A percentile compares a stretch with the other conserved stretches of the same genome.
Conservation (phyloP, 148 eudicot genomes). For the Vaccinium macrocarpon region DNA sequence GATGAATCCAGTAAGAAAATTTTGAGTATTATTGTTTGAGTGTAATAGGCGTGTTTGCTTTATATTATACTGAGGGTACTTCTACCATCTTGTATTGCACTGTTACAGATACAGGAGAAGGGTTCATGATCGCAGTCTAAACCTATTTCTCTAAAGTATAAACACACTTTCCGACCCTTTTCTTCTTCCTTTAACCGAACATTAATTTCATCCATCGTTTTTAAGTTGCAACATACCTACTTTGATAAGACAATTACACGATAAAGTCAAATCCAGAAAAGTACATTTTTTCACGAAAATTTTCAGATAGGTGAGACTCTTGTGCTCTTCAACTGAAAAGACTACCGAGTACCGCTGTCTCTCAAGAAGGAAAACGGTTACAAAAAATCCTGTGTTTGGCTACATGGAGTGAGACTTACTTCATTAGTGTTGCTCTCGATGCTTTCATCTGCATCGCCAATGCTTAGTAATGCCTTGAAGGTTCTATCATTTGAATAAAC, state of each 20-base stretch:
- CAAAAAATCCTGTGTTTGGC: neutral
- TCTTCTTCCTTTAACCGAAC: neutral
- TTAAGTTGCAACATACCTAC: neutral
- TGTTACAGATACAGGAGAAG: neutral
- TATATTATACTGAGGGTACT: neutral
- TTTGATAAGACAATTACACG: neutral
- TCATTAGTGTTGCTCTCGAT: conserved; percentile 36
- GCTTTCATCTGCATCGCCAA: conserved; percentile 50
- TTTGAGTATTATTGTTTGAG: neutral
- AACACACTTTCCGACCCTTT: neutral
- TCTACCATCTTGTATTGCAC: neutral
- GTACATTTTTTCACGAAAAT: neutral
- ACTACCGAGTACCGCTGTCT: neutral
- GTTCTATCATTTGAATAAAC: conserved; percentile 42
- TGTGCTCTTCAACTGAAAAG: neutral
- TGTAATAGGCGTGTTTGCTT: neutral
- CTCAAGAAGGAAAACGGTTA: neutral
- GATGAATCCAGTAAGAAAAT: neutral
- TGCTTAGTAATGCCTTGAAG: conserved; percentile 60
- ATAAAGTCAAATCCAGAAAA: neutral
- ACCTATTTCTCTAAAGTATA: neutral
- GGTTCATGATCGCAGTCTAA: neutral
- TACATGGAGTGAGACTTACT: conserved; percentile 40
- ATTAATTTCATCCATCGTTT: neutral
- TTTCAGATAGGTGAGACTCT: neutral